Evolutionary conservation across 2,329 filamentous ascomycete genomes (phyloP).

Genomic region (Chaetomium strumarium): DNA sequence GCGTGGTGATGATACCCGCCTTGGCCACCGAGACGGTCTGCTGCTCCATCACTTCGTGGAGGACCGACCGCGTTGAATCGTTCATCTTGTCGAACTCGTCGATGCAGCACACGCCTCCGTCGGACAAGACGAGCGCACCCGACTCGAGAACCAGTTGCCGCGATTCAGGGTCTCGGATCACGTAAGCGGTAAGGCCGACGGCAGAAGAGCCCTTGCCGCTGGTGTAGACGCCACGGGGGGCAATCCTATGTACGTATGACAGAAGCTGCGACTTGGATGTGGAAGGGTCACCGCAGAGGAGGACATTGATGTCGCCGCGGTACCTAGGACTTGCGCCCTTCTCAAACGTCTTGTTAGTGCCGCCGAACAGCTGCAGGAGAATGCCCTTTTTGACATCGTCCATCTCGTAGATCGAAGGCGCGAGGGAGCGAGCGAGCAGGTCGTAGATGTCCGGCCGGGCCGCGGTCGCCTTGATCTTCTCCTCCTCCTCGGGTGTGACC

Average conservation of each 20-base stretch:
- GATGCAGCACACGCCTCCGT: constrained; percentile 79
- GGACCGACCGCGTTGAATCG: constrained; percentile 69
- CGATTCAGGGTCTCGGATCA: constrained; percentile 74
- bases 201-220: constrained; percentile 77
- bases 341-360: constrained; percentile 95
- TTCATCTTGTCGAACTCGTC: constrained; percentile 87
- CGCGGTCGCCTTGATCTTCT: constrained; percentile 77
- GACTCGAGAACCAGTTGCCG: constrained; percentile 76
- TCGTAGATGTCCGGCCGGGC: constrained; percentile 86
- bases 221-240: constrained; percentile 78
- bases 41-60: constrained; percentile 86
- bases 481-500: constrained; percentile 79
- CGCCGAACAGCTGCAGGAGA: constrained; percentile 89
- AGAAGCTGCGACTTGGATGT: constrained; percentile 94
- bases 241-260: constrained; percentile 95
- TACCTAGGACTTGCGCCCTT: constrained; percentile 95
- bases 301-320: constrained; percentile 92
- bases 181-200: constrained; percentile 74
- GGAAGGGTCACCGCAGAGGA: constrained; percentile 94
- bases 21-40: constrained; percentile 81
- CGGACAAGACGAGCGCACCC: constrained; percentile 70
- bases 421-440: constrained; percentile 80
- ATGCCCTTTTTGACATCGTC: constrained; percentile 99
- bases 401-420: constrained; percentile 94
- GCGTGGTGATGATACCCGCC: constrained; percentile 91